Base-by-base conservation (phyloP, 352 stramenopile species). In the Ophiocytium majus region DNA sequence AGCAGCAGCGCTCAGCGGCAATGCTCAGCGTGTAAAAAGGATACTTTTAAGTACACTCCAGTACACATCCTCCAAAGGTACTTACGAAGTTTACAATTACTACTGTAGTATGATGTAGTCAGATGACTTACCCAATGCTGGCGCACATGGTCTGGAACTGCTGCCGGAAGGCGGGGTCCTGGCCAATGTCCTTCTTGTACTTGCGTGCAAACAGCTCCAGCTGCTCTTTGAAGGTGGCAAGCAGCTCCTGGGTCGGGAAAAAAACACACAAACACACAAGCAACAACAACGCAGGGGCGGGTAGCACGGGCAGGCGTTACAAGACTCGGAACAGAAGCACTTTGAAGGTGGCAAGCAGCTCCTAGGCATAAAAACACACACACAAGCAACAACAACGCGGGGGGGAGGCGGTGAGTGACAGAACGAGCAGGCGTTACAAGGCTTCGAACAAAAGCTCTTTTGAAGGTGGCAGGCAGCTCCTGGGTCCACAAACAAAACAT, bases 71-170 rank as follows among this genome's bases (percentile, higher is more conserved):
- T n/a, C n/a, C n/a, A n/a, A n/a, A n/a, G n/a, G n/a, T n/a, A n/a
- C n/a, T n/a, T n/a, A n/a, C n/a, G n/a, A n/a, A n/a, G n/a, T n/a
- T n/a, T n/a, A n/a, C n/a, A n/a, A n/a, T n/a, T n/a, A n/a, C n/a
- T n/a, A n/a, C n/a, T n/a, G n/a, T n/a, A n/a, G n/a, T n/a, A n/a
- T n/a, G n/a, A n/a, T n/a, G n/a, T n/a, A n/a, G n/a, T n/a, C n/a
- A n/a, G n/a, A n/a, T n/a, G 17, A n/a, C 85, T 87, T 57, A 89
- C 85, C 96, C 96, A 82, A 98, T 96, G 81, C 95, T 97, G 71
- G 91, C 91, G 90, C 96, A 99, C 96, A 99, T 99, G 83, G 92
- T 92, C 86, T 98, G 93, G 87, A 98, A 98, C 82, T 95, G 94
- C 85, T 93, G 92, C 28, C 95, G 93, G 88, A 98, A 98, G 63